Percentiles rank a stretch among this genome's conserved stretches.
Conservation (phyloP, 352 stramenopile genomes). For the Phytophthora agathidicida region DNA sequence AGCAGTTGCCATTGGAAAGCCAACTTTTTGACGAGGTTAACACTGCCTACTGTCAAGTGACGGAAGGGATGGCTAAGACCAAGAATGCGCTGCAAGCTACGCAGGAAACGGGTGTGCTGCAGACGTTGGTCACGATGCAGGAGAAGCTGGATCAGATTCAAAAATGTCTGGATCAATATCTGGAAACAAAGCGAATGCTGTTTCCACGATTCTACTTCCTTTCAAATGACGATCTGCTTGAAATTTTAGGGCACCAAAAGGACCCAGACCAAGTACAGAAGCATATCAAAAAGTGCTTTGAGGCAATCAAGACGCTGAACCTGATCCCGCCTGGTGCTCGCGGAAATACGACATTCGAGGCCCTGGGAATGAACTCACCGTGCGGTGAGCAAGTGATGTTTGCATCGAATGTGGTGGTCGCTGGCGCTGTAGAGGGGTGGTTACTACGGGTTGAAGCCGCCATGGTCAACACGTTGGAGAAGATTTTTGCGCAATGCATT, state of each 20-base stretch:
- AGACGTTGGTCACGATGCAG: slow-evolving; percentile 81
- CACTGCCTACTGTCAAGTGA: slow-evolving; percentile 73
- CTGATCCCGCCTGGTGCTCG: slow-evolving; percentile 67
- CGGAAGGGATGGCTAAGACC: slow-evolving; percentile 73
- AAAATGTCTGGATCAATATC: slow-evolving; percentile 88
- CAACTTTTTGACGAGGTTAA: slow-evolving; percentile 91
- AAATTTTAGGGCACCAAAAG: slow-evolving; percentile 89
- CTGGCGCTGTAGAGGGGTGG: slow-evolving; percentile 92
- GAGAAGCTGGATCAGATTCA: slow-evolving; percentile 90
- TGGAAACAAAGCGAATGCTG: slow-evolving; percentile 89
- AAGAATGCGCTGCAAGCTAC: slow-evolving; percentile 81
- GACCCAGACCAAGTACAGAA: slow-evolving; percentile 91
- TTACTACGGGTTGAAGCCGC: slow-evolving; percentile 81
- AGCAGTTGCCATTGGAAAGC: slow-evolving; percentile 90
- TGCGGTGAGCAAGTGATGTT: slow-evolving; percentile 90
- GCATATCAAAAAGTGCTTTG: slow-evolving; percentile 93
- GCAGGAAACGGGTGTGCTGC: slow-evolving; percentile 59
- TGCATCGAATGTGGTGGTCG: slow-evolving; percentile 85
- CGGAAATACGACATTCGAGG: slow-evolving; percentile 89
- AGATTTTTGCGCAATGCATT: slow-evolving; percentile 86
- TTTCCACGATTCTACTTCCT: slow-evolving; percentile 91
- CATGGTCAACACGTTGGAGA: slow-evolving; percentile 88
- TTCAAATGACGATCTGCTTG: slow-evolving; percentile 89
- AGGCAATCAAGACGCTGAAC: slow-evolving; percentile 86
- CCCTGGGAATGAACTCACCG: slow-evolving; percentile 89